phyloP scores from a whole-genome alignment of 148 eudicot genomes.

The Vaccinium corymbosum region DNA sequence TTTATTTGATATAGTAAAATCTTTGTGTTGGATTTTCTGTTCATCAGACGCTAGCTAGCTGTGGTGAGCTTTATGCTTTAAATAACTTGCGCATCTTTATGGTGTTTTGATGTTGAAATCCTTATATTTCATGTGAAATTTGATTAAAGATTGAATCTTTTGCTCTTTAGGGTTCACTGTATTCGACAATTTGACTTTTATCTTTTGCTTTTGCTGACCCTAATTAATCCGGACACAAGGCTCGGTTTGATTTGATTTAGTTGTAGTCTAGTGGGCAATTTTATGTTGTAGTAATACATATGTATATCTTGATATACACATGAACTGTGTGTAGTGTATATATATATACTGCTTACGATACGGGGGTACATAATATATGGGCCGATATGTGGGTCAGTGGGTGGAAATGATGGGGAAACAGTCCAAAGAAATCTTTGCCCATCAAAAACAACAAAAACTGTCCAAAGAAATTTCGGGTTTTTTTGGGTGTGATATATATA shows the following conservation, averaged over 20 bases:
- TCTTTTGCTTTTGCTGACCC: too few species aligned
- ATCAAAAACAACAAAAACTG: not conserved
- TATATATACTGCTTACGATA: not conserved
- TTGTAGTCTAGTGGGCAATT: too few species aligned
- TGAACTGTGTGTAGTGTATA: not conserved
- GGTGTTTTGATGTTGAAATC: not conserved
- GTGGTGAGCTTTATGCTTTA: not conserved
- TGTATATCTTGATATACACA: not conserved
- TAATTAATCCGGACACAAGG: too few species aligned
- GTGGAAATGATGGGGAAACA: not conserved
- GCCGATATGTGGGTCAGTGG: not conserved
- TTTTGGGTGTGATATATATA: not conserved
- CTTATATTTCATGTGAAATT: constrained; percentile 11
- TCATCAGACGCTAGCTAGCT: not conserved
- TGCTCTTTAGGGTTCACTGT: constrained; percentile 13
- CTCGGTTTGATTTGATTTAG: too few species aligned
- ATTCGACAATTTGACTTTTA: not conserved
- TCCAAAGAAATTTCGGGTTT: not conserved
- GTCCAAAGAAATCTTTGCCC: not conserved
- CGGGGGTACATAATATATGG: not conserved
- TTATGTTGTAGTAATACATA: not conserved
- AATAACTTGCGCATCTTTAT: not conserved
- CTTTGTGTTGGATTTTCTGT: not conserved
- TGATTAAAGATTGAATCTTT: constrained; percentile 1
- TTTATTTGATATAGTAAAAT: not conserved